A percentile compares a stretch with the other conserved stretches of the same genome.
Conservation (phyloP, 306 rosid genomes). For the Clitoria ternatea region DNA sequence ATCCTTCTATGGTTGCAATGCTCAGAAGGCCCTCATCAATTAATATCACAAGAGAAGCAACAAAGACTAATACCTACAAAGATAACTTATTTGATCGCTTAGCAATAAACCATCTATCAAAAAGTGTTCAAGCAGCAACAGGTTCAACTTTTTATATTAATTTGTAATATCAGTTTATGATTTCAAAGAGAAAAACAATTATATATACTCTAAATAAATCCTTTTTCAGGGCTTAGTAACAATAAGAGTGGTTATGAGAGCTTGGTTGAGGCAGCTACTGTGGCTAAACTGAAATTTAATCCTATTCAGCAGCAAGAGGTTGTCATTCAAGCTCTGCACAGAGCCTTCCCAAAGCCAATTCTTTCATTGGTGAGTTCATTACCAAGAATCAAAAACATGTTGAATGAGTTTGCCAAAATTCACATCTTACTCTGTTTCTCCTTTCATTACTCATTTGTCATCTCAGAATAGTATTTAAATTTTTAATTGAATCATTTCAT, state of each 20-base stretch:
- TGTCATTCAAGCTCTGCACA: conserved; percentile 52
- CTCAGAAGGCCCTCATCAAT: conserved; percentile 44
- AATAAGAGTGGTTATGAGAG: conserved; percentile 69
- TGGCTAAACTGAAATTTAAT: conserved; percentile 41
- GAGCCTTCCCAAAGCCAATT: conserved; percentile 63
- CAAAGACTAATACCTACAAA: conserved; percentile 28
- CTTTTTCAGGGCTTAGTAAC: conserved; percentile 59
- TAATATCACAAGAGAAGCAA: conserved; percentile 26
- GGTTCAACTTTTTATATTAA: too few species aligned
- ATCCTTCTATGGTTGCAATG: conserved; percentile 38
- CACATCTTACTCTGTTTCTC: too few species aligned
- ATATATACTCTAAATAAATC: not conserved
- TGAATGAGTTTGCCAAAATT: too few species aligned
- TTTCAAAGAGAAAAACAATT: not conserved
- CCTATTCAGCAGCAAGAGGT: conserved; percentile 50
- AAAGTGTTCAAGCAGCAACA: conserved; percentile 70
- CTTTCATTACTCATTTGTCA: not conserved
- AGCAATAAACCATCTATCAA: conserved; percentile 68
- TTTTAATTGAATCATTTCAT: not conserved
- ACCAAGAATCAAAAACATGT: too few species aligned
- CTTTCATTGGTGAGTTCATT: conserved; percentile 52
- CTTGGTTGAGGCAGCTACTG: conserved; percentile 70
- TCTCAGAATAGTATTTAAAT: not conserved
- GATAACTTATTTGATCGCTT: conserved; percentile 73
- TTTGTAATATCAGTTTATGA: too few species aligned